A percentile compares a stretch with the other conserved stretches of the same genome.
phyloP scores from a whole-genome alignment of 169 alveolate species.

The Plasmodium falciparum region DNA sequence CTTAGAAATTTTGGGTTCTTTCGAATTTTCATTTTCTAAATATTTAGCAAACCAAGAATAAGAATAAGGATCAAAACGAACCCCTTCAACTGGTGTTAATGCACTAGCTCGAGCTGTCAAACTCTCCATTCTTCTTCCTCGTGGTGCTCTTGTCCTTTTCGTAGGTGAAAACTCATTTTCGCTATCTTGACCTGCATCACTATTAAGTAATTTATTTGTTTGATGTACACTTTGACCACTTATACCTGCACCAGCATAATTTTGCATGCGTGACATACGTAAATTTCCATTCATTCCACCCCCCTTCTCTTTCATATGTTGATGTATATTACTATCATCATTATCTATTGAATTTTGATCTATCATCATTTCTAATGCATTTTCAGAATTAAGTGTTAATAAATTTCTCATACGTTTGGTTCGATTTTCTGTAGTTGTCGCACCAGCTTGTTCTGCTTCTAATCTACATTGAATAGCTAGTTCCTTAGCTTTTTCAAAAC shows the following conservation, averaged over 20 bases:
- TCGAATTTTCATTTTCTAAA: constrained; percentile 70
- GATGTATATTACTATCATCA: constrained; percentile 20
- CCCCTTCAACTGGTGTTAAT: constrained; percentile 69
- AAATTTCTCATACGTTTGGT: constrained; percentile 39
- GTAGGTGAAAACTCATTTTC: constrained; percentile 71
- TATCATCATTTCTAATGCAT: constrained; percentile 35
- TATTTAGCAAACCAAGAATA: constrained; percentile 74
- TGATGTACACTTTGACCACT: neutral
- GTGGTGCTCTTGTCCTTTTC: constrained; percentile 68
- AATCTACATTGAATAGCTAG: constrained; percentile 75
- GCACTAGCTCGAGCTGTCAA: constrained; percentile 75
- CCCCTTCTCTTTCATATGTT: neutral
- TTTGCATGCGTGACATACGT: constrained; percentile 42
- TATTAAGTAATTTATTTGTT: constrained; percentile 28
- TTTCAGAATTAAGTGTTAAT: constrained; percentile 28
- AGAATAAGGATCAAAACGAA: constrained; percentile 68
- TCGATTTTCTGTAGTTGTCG: constrained; percentile 74
- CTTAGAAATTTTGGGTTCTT: constrained; percentile 68
- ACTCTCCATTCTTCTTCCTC: constrained; percentile 76
- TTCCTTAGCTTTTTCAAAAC: constrained; percentile 72
- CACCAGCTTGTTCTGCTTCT: constrained; percentile 78
- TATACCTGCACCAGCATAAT: neutral
- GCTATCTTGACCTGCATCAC: constrained; percentile 64
- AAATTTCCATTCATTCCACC: constrained; percentile 28
- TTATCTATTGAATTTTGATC: constrained; percentile 35